Conservation (phyloP, 1,139 yeast species). For the Nadsonia starkeyi-henricii region DNA sequence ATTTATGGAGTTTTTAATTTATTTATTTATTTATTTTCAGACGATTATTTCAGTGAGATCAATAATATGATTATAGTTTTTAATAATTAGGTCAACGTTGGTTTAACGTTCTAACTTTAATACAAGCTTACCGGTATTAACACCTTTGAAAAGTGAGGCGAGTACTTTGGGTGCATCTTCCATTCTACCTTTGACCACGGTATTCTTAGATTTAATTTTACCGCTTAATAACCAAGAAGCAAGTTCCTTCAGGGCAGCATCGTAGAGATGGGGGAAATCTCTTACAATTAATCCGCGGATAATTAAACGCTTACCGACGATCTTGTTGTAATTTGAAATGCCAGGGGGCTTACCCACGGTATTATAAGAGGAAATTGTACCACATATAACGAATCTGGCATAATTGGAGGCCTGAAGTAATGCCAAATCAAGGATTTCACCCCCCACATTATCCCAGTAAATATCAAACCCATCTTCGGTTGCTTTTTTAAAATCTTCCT, state of each 20-base stretch:
- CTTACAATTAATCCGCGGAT: constrained; percentile 13
- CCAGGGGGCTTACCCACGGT: constrained; percentile 6
- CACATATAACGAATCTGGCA: constrained; percentile 39
- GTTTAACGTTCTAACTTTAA: background rate
- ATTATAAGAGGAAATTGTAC: constrained; percentile 43
- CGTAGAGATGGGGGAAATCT: constrained; percentile 7
- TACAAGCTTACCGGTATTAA: constrained; percentile 6
- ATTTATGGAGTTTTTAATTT: no score
- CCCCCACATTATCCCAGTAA: constrained; percentile 41
- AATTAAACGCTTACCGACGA: constrained; percentile 11
- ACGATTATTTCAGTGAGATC: no score
- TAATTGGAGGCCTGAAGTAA: constrained; percentile 14
- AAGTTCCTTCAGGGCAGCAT: constrained; percentile 5
- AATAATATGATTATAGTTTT: no score
- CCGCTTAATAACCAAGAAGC: constrained; percentile 1
- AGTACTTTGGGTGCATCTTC: constrained; percentile 5
- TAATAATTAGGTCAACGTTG: no score
- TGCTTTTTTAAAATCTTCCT: constrained; percentile 30
- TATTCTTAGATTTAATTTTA: constrained; percentile 3
- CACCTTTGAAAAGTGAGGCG: constrained; percentile 6
- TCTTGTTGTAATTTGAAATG: constrained; percentile 8
- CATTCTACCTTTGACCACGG: constrained; percentile 4
- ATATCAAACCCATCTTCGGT: constrained; percentile 21
- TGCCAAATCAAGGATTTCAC: constrained; percentile 38
- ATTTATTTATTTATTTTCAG: no score